A percentile compares a stretch with the other conserved stretches of the same genome.
Evolutionary conservation across 306 rosid species (phyloP).

Genomic region (Hippophae tibetana): DNA sequence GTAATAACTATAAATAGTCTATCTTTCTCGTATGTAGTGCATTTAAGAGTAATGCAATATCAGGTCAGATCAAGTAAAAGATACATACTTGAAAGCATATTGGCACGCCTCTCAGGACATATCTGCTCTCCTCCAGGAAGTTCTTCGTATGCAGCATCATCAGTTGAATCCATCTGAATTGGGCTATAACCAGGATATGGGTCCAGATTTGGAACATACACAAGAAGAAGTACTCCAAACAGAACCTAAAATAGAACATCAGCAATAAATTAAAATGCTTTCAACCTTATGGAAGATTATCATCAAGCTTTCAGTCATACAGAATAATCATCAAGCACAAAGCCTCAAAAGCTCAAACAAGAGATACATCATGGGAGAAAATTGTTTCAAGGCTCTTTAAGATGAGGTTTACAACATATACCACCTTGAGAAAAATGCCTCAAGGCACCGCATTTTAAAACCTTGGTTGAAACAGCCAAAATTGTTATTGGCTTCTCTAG

Average conservation of each 20-base stretch:
- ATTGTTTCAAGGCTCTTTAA: too few relatives aligned
- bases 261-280: neutral
- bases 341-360: too few relatives aligned
- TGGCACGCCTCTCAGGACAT: constrained; percentile 70
- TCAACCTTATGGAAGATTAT: too few relatives aligned
- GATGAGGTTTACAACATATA: too few relatives aligned
- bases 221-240: constrained; percentile 71
- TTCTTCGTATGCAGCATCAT: constrained; percentile 66
- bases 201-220: constrained; percentile 67
- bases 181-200: constrained; percentile 78
- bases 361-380: too few relatives aligned
- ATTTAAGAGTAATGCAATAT: constrained; percentile 1
- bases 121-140: constrained; percentile 76
- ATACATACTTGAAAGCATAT: constrained; percentile 65
- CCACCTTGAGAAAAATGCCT: too few relatives aligned
- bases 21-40: constrained; percentile 4
- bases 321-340: too few relatives aligned
- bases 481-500: too few relatives aligned
- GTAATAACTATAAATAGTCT: too few relatives aligned
- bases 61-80: constrained; percentile 10
- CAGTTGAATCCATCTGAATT: constrained; percentile 41
- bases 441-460: too few relatives aligned
- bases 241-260: constrained; percentile 45
- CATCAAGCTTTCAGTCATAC: too few relatives aligned
- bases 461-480: too few relatives aligned